These are phyloP conservation scores for Quercus suber DNA, from an alignment of 306 rosid species.

Conservation along the genomic window DNA sequence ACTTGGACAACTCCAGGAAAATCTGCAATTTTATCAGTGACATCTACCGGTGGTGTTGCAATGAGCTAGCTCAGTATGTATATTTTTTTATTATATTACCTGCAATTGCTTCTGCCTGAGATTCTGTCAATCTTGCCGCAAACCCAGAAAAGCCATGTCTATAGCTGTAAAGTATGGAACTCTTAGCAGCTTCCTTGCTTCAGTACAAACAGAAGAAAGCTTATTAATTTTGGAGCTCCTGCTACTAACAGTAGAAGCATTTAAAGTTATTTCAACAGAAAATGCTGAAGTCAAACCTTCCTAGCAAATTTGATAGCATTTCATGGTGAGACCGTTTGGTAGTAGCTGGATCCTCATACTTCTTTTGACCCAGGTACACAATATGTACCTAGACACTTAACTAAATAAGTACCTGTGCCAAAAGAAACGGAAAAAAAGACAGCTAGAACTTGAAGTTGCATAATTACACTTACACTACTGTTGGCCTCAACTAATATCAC, in stretches of 20 bases:
- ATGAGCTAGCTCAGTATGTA: slow-evolving; percentile 3
- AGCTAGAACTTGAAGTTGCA: slow-evolving; percentile 9
- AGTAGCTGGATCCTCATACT: slow-evolving; percentile 39
- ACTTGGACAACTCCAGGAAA: slow-evolving; percentile 64
- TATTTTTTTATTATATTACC: slow-evolving; percentile 29
- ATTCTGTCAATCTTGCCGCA: slow-evolving; percentile 69
- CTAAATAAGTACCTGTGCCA: slow-evolving; percentile 12
- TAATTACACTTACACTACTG: slow-evolving; percentile 40
- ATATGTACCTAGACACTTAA: slow-evolving; percentile 51
- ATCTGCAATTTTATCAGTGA: slow-evolving; percentile 39
- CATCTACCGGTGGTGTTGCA: slow-evolving; percentile 23
- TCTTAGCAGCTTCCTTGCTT: slow-evolving; percentile 72
- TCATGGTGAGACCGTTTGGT: slow-evolving; percentile 51
- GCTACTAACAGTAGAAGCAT: not conserved
- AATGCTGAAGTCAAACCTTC: slow-evolving; percentile 49
- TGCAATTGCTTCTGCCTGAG: slow-evolving; percentile 57
- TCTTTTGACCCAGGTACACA: slow-evolving; percentile 69
- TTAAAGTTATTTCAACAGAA: not conserved
- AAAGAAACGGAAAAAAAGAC: slow-evolving; percentile 7
- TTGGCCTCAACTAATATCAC: slow-evolving; percentile 37
- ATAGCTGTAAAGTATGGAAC: slow-evolving; percentile 71
- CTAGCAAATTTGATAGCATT: slow-evolving; percentile 53
- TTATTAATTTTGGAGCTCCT: not conserved
- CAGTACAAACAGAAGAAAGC: slow-evolving; percentile 27
- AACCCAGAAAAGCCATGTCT: slow-evolving; percentile 86